Evolutionary conservation across 208 protist species (phyloP), one percentile per base, ranked within the genome.

Genomic region (Strigomonas culicis): DNA sequence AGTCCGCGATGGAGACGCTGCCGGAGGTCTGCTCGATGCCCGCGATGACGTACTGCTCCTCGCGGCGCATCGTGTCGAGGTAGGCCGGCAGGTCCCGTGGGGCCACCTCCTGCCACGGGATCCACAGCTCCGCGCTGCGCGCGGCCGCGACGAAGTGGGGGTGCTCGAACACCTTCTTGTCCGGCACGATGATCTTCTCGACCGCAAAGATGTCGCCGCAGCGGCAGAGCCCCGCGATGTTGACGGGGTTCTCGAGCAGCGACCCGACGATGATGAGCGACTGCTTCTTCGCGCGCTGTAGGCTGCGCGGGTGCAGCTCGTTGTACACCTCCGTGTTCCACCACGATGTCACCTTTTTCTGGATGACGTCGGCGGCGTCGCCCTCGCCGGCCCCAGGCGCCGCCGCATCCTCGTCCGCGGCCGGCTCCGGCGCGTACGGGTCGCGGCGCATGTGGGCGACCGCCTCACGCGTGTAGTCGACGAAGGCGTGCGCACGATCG

Each of bases 21-120:
- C 63, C 67, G 7, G 84, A 71, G 4, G 93, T 97, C 74, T 97
- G 93, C 75, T 97, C 93, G 50, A 97, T 79, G 47, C 89, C 93
- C 22, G 94, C 68, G 31, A 97, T 76, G 0, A 78, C 75, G 78
- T 96, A 97, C n/a, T 91, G 91, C 8, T 82, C 68, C 27, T 64
- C 64, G 19, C 83, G 82, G 4, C 27, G 30, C 79, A 89, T 72
- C 15, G 69, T 63, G 8, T 28, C 41, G 6, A 97, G 68, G 61
- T 93, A 96, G 32, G 39, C 41, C 13, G 72, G 63, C 52, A 97
- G 58, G 36, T 82, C 75, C 47, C 64, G 64, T 34, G 70, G 75
- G 36, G 65, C 49, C 21, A 94, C 85, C 31, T 82, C 88, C 52
- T 82, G 71, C 79, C 86, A 90, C 25, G 91, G 91, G 19, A 97